Conservation (phyloP, 305 asterid genomes). For the Fraxinus latifolia region DNA sequence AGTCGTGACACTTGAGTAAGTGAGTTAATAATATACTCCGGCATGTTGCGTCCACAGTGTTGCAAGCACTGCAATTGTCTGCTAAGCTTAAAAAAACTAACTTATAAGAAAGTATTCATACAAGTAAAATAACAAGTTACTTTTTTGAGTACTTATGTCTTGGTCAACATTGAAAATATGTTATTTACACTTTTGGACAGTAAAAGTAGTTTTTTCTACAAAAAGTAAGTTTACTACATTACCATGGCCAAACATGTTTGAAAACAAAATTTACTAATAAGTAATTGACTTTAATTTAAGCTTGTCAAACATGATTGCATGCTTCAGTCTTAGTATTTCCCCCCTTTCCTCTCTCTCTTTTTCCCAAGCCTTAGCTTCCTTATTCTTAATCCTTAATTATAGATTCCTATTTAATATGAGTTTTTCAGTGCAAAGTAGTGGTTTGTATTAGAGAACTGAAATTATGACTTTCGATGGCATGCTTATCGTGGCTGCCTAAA, state of each 20-base stretch:
- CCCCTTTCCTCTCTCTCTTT: neutral
- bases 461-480: neutral
- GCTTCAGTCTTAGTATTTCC: neutral
- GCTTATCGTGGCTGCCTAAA: neutral
- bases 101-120: too few relatives aligned
- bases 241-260: neutral
- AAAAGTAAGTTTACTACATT: neutral
- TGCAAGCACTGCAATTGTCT: too few relatives aligned
- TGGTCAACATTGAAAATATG: neutral
- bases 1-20: neutral
- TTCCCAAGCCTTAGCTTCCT: neutral
- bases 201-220: neutral
- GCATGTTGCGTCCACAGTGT: neutral
- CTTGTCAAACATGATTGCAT: neutral
- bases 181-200: neutral
- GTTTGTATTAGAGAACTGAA: neutral
- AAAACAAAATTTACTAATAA: neutral
- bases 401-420: neutral
- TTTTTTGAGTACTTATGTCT: neutral
- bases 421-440: neutral
- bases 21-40: neutral
- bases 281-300: neutral
- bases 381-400: neutral
- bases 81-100: too few relatives aligned
- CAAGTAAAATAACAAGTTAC: too few relatives aligned